Evolutionary conservation across 768 basidiomycete species (phyloP), one percentile per base, ranked within the genome.

Genomic region (Leccinum aurantiacum): DNA sequence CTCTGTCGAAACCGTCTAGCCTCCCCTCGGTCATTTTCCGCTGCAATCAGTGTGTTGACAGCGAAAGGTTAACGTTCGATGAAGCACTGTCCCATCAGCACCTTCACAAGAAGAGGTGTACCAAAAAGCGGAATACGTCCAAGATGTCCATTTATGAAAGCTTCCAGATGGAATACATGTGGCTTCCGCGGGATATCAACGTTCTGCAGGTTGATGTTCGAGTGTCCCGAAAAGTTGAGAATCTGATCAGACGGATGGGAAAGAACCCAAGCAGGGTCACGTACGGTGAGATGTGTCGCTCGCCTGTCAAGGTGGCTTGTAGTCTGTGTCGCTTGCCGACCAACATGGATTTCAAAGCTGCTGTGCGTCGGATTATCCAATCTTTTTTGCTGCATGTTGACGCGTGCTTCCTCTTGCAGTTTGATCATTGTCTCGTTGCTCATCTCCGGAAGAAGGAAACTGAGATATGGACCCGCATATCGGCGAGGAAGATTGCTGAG

Each of bases 1-100:
- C 48, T 38, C 29, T n/a, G 13, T 62, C 57, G 24, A 56, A 62
- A 15, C 64, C 54, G 2, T 62, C 57, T 41, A 2, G 17, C 19
- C 54, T 54, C 19, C 57, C 38, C 19, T 58, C 29, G 13, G 58
- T 67, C 5, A 53, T 67, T 37, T 63, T 66, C 37, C 49, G 35
- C 24, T 66, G 65, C 38, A 59, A 25, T 17, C 6, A 7, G 27
- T 59, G 64, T 29, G 27, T 7, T 9, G 27, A 29, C 25, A 13
- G 1, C 24, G 13, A n/a, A 17, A 48, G 60, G 31, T 33, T 59
- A 0, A 6, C 14, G 31, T 63, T 63, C 17, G 60, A 63, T 14
- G 10, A 67, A 10, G 58, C 58, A 17, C 37, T 66, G 22, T 59
- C 44, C 3, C 64, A 65, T 31, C 8, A 2, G 0, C 57, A 66